Base-by-base conservation (phyloP, 1,284 basidiomycete genomes). In the Prillingera fragicola region DNA sequence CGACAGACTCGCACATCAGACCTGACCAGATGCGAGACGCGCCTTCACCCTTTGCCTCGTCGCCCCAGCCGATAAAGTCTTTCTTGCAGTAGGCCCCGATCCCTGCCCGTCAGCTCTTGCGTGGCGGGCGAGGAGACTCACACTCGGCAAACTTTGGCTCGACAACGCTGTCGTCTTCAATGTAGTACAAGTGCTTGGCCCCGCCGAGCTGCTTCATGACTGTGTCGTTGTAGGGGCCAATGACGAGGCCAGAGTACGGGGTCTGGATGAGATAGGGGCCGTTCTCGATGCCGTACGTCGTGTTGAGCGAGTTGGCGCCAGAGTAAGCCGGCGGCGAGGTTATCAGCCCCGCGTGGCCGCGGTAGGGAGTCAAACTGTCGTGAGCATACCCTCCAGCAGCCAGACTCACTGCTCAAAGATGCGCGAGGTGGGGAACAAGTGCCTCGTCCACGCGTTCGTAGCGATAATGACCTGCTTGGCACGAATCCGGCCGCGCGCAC, bases 361-460 rank as follows among this genome's bases (percentile, higher is more conserved):
- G 56, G 36, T 49, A 57, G 0, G 54, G 54, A 10, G 51, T 50
- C 10, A 63, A n/a, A 32, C 58, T 62, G 34, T 2, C 1, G 25
- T 48, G 4, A 45, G 45, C 21, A 5, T 7, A 8, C 2, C 8
- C 4, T n/a, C 8, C 12, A 22, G 21, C 5, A 13, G 9, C 9
- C n/a, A n/a, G n/a, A 13, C 18, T 4, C 5, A 13, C 5, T 8
- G 23, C 48, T 29, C 26, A 50, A 43, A 28, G 18, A 26, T 35
- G 31, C 31, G 23, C 19, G 8, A 28, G 33, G 39, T 41, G 7
- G 51, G 43, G 47, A 65, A 57, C 9, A 68, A 48, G 38, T 64
- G 53, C 3, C 40, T 42, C 1, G 64, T 66, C 45, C 66, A 62
- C 1, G 56, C 66, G 37, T 65, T 64, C 2, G 64, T 60, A n/a